These are phyloP conservation scores for Pestalotiopsis sp. DNA, from an alignment of 2,329 filamentous ascomycete species.

Conservation along the genomic window DNA sequence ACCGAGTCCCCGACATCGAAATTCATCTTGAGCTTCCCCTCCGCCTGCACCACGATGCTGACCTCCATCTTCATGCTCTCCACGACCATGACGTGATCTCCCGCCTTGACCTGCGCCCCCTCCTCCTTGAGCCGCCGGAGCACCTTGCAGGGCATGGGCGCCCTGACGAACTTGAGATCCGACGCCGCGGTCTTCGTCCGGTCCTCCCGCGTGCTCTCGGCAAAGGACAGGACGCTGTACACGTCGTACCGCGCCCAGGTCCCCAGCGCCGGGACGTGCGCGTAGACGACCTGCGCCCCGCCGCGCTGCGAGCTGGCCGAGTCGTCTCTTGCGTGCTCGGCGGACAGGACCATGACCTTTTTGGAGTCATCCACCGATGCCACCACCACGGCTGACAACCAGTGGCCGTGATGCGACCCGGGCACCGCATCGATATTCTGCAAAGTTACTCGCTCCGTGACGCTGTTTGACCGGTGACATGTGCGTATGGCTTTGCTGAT, in stretches of 20 bases:
- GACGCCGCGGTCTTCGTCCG: background rate
- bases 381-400: background rate
- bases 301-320: background rate
- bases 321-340: background rate
- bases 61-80: constrained; percentile 49
- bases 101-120: constrained; percentile 31
- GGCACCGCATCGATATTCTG: background rate
- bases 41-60: constrained; percentile 28
- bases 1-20: background rate
- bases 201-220: background rate
- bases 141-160: constrained; percentile 39
- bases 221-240: background rate
- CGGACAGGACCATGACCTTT: background rate
- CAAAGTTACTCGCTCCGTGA: background rate
- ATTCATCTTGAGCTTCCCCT: constrained; percentile 28
- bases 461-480: background rate
- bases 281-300: background rate
- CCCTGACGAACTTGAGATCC: constrained; percentile 7
- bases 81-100: constrained; percentile 35
- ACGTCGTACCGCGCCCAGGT: background rate
- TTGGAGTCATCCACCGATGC: background rate
- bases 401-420: background rate
- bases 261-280: background rate
- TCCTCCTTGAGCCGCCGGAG: constrained; percentile 32
- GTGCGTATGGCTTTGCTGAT: background rate